phyloP scores from a whole-genome alignment of 805 yeast genomes.

The Hanseniaspora valbyensis region DNA sequence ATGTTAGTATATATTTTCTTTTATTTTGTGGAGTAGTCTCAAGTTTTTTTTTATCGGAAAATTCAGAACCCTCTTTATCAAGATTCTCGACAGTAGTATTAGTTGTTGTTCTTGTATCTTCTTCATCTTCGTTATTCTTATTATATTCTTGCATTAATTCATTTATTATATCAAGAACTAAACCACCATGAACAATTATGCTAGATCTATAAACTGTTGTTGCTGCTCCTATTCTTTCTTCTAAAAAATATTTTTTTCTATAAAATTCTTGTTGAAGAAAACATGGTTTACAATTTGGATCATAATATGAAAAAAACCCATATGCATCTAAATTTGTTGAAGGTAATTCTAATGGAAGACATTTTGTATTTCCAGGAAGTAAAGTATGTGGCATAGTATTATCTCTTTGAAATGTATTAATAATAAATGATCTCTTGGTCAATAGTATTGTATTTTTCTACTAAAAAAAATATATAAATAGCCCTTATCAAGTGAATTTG shows the following conservation, averaged over 20 bases:
- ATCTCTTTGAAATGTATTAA: too few species aligned
- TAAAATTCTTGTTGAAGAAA: conserved; percentile 12
- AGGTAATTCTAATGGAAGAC: conserved; percentile 49
- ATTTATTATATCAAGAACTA: conserved; percentile 34
- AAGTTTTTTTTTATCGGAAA: conserved; percentile 21
- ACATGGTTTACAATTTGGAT: conserved; percentile 10
- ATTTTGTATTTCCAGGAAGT: conserved; percentile 52
- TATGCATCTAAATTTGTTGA: conserved; percentile 24
- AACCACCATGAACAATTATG: conserved; percentile 58
- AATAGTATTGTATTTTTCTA: too few species aligned
- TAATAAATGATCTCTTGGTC: too few species aligned
- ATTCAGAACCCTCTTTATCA: too few species aligned
- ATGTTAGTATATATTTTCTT: conserved; percentile 6
- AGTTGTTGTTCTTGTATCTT: too few species aligned
- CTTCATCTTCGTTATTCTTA: neutral
- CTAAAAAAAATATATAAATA: too few species aligned
- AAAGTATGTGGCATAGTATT: conserved; percentile 43
- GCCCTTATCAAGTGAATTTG: too few species aligned
- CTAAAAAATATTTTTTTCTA: conserved; percentile 42
- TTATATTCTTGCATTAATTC: conserved; percentile 27
- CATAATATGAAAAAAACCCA: conserved; percentile 15
- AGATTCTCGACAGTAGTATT: too few species aligned
- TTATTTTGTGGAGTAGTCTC: neutral
- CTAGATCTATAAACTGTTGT: conserved; percentile 47
- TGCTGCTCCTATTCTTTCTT: conserved; percentile 60